Conservation (phyloP, 2,329 filamentous ascomycete genomes). For the Tolypocladium ophioglossoides region DNA sequence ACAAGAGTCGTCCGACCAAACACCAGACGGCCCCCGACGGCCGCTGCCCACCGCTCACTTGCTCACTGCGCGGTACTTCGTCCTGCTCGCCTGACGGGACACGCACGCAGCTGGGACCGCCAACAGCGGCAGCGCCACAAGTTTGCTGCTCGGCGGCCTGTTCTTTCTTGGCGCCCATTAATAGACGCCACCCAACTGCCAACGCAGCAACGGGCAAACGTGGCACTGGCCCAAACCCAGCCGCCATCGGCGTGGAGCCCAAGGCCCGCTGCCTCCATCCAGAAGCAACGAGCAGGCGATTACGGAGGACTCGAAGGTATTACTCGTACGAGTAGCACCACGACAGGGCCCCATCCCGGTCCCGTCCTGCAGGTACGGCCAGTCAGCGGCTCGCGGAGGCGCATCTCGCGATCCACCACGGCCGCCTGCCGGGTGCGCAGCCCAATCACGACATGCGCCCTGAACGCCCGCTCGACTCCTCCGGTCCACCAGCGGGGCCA, state of each 20-base stretch:
- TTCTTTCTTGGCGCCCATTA: too few species aligned
- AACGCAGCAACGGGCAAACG: too few species aligned
- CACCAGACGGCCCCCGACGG: not conserved
- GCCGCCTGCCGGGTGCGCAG: not conserved
- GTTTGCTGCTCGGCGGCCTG: too few species aligned
- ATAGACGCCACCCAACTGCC: too few species aligned
- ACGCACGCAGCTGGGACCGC: too few species aligned
- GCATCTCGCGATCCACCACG: slow-evolving; percentile 5
- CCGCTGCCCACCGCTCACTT: too few species aligned
- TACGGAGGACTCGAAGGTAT: too few species aligned
- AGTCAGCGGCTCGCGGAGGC: slow-evolving; percentile 5
- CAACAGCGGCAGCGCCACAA: not conserved
- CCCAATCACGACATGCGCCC: slow-evolving; percentile 12
- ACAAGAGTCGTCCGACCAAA: too few species aligned
- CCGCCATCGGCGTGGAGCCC: not conserved
- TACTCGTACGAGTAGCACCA: too few species aligned
- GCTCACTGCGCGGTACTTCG: too few species aligned
- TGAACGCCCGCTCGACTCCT: not conserved
- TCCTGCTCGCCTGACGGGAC: too few species aligned
- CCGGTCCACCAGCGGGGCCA: not conserved
- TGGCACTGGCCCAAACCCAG: not conserved
- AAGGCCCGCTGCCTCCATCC: not conserved
- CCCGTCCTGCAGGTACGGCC: slow-evolving; percentile 10
- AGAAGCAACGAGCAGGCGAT: not conserved
- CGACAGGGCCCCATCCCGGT: not conserved